phyloP scores from a whole-genome alignment of 179 eudicot genomes.

The Camellia oleifera region DNA sequence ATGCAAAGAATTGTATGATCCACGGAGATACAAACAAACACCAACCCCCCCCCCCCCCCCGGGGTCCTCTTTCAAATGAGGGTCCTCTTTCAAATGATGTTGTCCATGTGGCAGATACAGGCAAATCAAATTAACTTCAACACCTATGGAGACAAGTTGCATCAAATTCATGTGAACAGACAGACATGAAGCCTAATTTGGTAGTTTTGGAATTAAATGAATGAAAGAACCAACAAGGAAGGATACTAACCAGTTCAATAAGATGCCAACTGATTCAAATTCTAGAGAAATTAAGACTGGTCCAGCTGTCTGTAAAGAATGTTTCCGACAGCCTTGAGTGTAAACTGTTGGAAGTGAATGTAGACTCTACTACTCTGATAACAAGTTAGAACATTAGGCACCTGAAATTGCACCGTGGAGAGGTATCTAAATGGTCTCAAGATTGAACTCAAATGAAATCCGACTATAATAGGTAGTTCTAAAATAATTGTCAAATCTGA shows the following conservation, averaged over 20 bases:
- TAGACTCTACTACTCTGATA: background rate
- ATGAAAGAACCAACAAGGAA: background rate
- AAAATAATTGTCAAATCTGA: background rate
- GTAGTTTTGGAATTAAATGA: background rate
- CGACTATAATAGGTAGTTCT: background rate
- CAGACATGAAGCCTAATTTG: background rate
- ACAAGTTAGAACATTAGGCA: background rate
- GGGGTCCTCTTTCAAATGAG: too few species aligned
- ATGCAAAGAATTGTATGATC: background rate
- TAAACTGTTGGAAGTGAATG: background rate
- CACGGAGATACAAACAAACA: background rate
- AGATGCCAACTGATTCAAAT: background rate
- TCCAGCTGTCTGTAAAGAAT: background rate
- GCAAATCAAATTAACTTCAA: background rate
- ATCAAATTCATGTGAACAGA: background rate
- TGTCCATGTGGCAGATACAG: background rate
- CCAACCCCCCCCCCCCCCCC: too few species aligned
- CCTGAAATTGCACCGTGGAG: background rate
- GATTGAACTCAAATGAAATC: background rate
- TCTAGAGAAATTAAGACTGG: background rate
- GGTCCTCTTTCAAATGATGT: background rate
- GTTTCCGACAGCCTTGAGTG: background rate
- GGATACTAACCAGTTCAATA: background rate
- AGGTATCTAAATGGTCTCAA: background rate
- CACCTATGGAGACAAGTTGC: background rate